Evolutionary conservation across 208 protist species (phyloP).

Genomic region (Novymonas esmeraldas): DNA sequence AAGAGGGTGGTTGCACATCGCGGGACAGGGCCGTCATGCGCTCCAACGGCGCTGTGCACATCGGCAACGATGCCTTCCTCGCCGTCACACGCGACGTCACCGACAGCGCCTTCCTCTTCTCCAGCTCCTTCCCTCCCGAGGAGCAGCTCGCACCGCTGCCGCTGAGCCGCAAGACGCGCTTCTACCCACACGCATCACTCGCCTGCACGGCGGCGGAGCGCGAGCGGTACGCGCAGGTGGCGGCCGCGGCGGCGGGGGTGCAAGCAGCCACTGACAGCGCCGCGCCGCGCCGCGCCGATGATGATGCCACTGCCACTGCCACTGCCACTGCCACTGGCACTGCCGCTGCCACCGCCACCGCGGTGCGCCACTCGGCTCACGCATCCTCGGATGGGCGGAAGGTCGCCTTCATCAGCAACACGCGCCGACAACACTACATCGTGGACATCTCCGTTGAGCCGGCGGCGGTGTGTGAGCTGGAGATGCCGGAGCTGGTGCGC

Average conservation of each 20-base stretch:
- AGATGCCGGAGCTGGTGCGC: constrained; percentile 53
- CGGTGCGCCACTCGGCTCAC: constrained; percentile 54
- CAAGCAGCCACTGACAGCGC: too few species aligned
- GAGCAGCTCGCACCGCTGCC: constrained; percentile 40
- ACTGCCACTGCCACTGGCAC: neutral
- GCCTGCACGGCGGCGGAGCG: constrained; percentile 7
- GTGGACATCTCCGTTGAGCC: constrained; percentile 45
- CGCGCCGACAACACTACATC: constrained; percentile 56
- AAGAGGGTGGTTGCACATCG: neutral
- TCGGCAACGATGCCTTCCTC: constrained; percentile 85
- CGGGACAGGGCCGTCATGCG: constrained; percentile 46
- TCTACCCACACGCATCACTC: constrained; percentile 28
- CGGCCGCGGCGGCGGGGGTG: neutral
- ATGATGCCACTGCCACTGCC: too few species aligned
- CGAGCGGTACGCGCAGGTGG: constrained; percentile 12
- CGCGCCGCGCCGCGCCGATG: too few species aligned
- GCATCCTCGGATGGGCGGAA: constrained; percentile 51
- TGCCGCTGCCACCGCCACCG: neutral
- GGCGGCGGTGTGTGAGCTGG: constrained; percentile 56
- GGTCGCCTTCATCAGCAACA: constrained; percentile 66
- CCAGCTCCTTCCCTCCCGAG: constrained; percentile 46
- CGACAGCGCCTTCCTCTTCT: constrained; percentile 59
- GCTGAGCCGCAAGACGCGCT: constrained; percentile 32
- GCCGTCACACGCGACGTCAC: constrained; percentile 45
- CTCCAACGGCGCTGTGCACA: constrained; percentile 80